A percentile compares a stretch with the other conserved stretches of the same genome.
Conservation (phyloP, 352 stramenopile genomes). For the Phytophthora capsici region DNA sequence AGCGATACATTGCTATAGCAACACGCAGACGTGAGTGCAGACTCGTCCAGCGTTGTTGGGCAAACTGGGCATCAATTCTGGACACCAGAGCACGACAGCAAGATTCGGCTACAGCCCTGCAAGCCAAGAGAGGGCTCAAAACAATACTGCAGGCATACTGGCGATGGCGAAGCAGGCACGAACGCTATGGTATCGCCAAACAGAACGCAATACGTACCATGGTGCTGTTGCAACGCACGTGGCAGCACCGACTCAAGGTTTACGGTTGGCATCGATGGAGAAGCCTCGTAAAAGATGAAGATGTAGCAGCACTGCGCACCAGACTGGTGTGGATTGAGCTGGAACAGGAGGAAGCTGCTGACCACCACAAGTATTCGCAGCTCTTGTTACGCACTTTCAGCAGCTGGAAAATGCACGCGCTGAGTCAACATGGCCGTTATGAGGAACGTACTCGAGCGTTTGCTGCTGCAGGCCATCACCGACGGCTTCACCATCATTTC, state of each 20-base stretch:
- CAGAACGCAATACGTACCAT: conserved; percentile 12
- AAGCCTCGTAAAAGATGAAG: background rate
- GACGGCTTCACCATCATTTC: conserved; percentile 16
- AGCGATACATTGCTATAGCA: background rate
- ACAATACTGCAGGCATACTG: conserved; percentile 17
- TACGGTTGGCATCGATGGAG: conserved; percentile 25
- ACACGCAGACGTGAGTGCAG: conserved; percentile 6
- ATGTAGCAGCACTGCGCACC: conserved; percentile 7
- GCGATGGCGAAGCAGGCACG: conserved; percentile 9
- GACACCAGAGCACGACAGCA: conserved; percentile 5
- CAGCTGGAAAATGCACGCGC: conserved; percentile 22
- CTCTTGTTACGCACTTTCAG: conserved; percentile 25
- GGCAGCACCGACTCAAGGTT: conserved; percentile 12
- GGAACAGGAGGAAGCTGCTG: conserved; percentile 2
- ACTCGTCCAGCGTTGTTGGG: conserved; percentile 20
- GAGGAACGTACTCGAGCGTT: conserved; percentile 1
- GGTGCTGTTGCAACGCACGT: conserved; percentile 2
- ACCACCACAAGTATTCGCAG: background rate
- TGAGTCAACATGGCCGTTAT: conserved; percentile 2
- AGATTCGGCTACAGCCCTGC: background rate
- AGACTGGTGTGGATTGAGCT: conserved; percentile 19
- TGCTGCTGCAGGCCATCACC: background rate
- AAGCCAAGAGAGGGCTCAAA: conserved; percentile 1
- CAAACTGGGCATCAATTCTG: conserved; percentile 13
- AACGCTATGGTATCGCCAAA: conserved; percentile 6